Evolutionary conservation across 192 early-diverging fungal genomes (phyloP).

Genomic region (Rhizoclosmatium globosum): DNA sequence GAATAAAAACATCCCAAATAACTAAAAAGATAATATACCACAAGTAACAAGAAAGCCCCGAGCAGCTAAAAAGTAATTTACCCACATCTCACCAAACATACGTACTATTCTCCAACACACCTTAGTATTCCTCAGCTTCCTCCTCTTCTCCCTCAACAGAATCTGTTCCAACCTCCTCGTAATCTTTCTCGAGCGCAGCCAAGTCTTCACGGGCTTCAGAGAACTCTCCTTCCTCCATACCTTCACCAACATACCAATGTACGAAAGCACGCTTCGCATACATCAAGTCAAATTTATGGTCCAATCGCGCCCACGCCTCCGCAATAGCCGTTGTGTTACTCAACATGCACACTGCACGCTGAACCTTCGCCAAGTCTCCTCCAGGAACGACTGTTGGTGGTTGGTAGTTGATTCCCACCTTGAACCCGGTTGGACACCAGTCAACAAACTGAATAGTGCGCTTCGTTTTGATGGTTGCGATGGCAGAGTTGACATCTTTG

Average conservation of each 20-base stretch:
- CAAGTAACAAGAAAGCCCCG: background rate
- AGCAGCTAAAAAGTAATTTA: background rate
- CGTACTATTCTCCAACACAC: no score
- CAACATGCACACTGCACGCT: slow-evolving; percentile 96
- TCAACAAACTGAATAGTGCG: slow-evolving; percentile 98
- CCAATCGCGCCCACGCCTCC: slow-evolving; percentile 93
- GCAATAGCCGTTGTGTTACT: slow-evolving; percentile 97
- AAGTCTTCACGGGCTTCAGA: slow-evolving; percentile 99
- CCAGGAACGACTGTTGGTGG: slow-evolving; percentile 89
- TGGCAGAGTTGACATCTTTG: slow-evolving; percentile 94
- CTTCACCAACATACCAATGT: slow-evolving; percentile 99
- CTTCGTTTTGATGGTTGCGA: slow-evolving; percentile 92
- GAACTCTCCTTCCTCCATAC: slow-evolving; percentile 99
- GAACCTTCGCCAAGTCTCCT: slow-evolving; percentile 95
- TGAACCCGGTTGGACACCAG: slow-evolving; percentile 99
- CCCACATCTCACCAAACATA: no score
- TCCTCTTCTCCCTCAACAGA: slow-evolving; percentile 81
- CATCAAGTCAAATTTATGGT: slow-evolving; percentile 99
- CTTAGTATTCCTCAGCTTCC: slow-evolving; percentile 48
- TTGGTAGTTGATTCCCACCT: slow-evolving; percentile 98
- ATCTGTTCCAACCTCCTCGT: slow-evolving; percentile 99
- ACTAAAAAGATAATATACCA: no score
- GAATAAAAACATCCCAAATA: no score
- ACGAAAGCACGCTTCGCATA: slow-evolving; percentile 99
- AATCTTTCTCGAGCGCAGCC: slow-evolving; percentile 99